These are phyloP conservation scores for Epichloe coenophiala DNA, from an alignment of 2,329 filamentous ascomycete genomes.

Conservation along the genomic window DNA sequence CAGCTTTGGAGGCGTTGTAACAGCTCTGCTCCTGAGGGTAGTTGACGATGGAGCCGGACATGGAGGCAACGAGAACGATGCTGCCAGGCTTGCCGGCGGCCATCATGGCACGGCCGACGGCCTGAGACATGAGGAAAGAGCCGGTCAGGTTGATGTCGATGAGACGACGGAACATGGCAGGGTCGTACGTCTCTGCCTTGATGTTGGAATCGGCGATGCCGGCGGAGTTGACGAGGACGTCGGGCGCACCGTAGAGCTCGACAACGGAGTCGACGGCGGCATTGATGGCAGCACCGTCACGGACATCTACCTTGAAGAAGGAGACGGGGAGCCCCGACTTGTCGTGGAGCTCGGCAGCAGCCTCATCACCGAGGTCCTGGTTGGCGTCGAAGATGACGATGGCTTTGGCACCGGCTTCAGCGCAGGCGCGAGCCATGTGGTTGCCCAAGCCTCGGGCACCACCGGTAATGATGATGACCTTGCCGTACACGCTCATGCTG, in stretches of 20 bases:
- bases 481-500: slow-evolving; percentile 55
- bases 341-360: slow-evolving; percentile 55
- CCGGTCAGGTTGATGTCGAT: slow-evolving; percentile 76
- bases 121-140: slow-evolving; percentile 63
- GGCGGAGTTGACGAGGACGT: slow-evolving; percentile 68
- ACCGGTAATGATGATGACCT: slow-evolving; percentile 61
- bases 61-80: slow-evolving; percentile 65
- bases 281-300: slow-evolving; percentile 55
- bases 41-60: slow-evolving; percentile 77
- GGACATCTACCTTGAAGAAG: slow-evolving; percentile 70
- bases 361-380: slow-evolving; percentile 57
- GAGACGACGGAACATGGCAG: slow-evolving; percentile 62
- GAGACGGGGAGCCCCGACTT: slow-evolving; percentile 61
- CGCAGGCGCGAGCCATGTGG: slow-evolving; percentile 65
- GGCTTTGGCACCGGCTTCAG: slow-evolving; percentile 61
- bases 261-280: slow-evolving; percentile 54
- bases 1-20: slow-evolving; percentile 77
- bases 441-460: slow-evolving; percentile 66
- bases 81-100: slow-evolving; percentile 54
- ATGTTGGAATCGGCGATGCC: slow-evolving; percentile 77
- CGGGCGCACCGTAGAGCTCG: slow-evolving; percentile 52
- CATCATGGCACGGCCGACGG: slow-evolving; percentile 63
- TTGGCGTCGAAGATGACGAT: slow-evolving; percentile 67
- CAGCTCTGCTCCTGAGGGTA: slow-evolving; percentile 72
- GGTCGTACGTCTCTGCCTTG: slow-evolving; percentile 65